A percentile compares a stretch with the other conserved stretches of the same genome.
phyloP scores from a whole-genome alignment of 176 grass and related monocot genomes.

The Panicum miliaceum region DNA sequence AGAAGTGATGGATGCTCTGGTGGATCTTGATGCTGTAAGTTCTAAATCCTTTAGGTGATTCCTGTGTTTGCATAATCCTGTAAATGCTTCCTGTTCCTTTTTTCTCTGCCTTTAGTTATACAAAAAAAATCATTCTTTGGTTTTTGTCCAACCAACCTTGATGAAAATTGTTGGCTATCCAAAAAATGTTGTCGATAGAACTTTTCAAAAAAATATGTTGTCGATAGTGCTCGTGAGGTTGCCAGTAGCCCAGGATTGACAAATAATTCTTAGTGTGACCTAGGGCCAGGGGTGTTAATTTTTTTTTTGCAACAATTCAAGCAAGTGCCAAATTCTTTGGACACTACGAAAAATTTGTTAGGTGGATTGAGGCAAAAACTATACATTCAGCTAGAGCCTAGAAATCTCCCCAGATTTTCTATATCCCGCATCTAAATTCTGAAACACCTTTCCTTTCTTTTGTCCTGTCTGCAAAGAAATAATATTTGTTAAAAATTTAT shows the following conservation, averaged over 20 bases:
- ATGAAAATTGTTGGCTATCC: not conserved
- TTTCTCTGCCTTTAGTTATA: not conserved
- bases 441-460: not conserved
- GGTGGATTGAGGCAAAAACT: not conserved
- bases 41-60: slow-evolving; percentile 13
- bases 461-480: not conserved
- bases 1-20: slow-evolving; percentile 84
- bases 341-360: not conserved
- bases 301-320: not conserved
- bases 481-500: slow-evolving; percentile 25
- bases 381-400: not conserved
- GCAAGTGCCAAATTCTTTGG: not conserved
- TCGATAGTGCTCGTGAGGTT: not conserved
- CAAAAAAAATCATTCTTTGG: not conserved
- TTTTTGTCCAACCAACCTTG: not conserved
- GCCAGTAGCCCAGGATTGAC: not conserved
- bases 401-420: not conserved
- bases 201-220: not conserved
- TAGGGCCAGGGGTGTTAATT: not conserved
- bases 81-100: not conserved
- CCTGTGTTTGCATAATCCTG: slow-evolving; percentile 2
- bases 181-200: not conserved
- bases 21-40: slow-evolving; percentile 95
- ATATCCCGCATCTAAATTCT: not conserved
- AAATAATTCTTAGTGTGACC: not conserved